Evolutionary conservation across 2,329 filamentous ascomycete genomes (phyloP).

Genomic region (Cercospora beticola): DNA sequence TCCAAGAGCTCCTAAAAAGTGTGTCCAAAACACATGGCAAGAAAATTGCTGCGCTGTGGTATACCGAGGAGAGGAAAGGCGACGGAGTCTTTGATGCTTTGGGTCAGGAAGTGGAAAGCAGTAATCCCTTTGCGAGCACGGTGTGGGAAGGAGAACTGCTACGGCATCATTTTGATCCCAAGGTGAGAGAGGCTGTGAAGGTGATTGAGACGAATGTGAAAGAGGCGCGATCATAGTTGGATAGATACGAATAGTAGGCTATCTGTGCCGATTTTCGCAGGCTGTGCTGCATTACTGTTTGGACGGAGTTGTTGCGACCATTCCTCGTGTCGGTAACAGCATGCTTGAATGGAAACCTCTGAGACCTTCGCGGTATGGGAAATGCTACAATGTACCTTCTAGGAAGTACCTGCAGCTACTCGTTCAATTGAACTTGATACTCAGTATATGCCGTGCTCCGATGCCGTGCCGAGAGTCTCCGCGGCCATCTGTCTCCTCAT

Average conservation of each 20-base stretch:
- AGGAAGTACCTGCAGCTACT: not conserved
- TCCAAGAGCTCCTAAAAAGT: conserved; percentile 73
- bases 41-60: conserved; percentile 84
- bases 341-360: not conserved
- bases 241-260: not conserved
- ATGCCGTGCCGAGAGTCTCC: not conserved
- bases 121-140: conserved; percentile 86
- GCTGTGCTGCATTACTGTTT: not conserved
- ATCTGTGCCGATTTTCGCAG: not conserved
- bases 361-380: not conserved
- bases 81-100: conserved; percentile 81
- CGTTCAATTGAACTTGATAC: not conserved
- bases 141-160: conserved; percentile 93
- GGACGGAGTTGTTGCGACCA: not conserved
- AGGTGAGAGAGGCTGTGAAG: conserved; percentile 66
- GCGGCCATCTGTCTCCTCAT: not conserved
- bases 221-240: conserved; percentile 18
- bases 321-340: not conserved
- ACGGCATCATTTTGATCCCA: conserved; percentile 80
- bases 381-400: not conserved
- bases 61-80: conserved; percentile 88
- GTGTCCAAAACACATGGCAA: conserved; percentile 77
- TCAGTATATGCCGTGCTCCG: not conserved
- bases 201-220: conserved; percentile 31
- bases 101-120: conserved; percentile 73